Conservation (phyloP, 257 asterid genomes). For the Primulina tabacum region DNA sequence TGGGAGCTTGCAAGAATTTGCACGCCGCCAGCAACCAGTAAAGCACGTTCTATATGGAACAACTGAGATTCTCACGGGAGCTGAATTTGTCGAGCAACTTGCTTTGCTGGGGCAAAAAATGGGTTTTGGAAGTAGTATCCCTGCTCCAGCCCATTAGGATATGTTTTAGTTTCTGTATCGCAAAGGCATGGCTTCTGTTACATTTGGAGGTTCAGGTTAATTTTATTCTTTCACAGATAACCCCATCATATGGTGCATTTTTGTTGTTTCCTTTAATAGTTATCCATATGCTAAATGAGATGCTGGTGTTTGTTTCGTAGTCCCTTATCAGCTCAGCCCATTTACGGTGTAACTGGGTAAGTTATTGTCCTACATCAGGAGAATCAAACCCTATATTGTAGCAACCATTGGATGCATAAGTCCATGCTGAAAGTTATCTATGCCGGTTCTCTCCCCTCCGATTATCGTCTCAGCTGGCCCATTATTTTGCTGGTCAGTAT, state of each 20-base stretch:
- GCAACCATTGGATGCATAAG: not conserved
- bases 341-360: not conserved
- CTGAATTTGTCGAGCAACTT: conserved; percentile 91
- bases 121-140: conserved; percentile 65
- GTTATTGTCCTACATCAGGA: not conserved
- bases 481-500: no score
- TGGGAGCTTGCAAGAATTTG: conserved; percentile 76
- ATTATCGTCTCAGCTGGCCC: no score
- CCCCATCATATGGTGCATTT: not conserved
- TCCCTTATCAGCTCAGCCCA: not conserved
- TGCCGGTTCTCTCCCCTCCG: no score
- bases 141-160: conserved; percentile 30
- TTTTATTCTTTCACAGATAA: not conserved
- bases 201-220: conserved; percentile 4
- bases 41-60: conserved; percentile 85
- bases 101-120: conserved; percentile 66
- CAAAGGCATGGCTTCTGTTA: not conserved
- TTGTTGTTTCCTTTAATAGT: not conserved
- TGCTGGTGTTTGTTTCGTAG: not conserved
- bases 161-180: not conserved
- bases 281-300: not conserved
- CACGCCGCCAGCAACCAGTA: conserved; percentile 66
- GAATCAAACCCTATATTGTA: not conserved
- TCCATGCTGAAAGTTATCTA: no score
- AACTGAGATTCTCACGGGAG: conserved; percentile 89